A percentile compares a stretch with the other conserved stretches of the same genome.
These are phyloP conservation scores for Penicillium sp. DNA, from an alignment of 2,329 filamentous ascomycete species.

Conservation along the genomic window DNA sequence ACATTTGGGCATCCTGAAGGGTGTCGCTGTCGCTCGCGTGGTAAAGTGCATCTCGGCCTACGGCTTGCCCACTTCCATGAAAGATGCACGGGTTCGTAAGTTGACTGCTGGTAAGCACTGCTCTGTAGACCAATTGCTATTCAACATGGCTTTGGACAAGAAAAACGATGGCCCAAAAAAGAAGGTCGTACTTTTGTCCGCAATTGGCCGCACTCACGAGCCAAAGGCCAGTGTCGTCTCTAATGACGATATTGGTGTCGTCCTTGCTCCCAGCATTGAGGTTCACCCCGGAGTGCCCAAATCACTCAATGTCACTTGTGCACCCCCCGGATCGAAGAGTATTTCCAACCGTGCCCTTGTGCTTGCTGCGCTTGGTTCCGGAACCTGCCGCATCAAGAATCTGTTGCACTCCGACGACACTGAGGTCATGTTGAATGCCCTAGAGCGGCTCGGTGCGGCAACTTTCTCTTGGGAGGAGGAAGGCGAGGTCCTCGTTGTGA, in stretches of 20 bases:
- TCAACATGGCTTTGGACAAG: conserved; percentile 97
- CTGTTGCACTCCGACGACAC: conserved; percentile 95
- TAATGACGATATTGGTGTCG: conserved; percentile 76
- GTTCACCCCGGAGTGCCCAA: conserved; percentile 70
- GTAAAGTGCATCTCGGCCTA: conserved; percentile 95
- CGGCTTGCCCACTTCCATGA: conserved; percentile 77
- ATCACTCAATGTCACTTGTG: conserved; percentile 68
- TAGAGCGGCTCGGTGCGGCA: conserved; percentile 77
- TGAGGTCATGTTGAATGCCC: conserved; percentile 94
- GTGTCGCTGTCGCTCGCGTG: conserved; percentile 82
- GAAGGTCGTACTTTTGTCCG: conserved; percentile 88
- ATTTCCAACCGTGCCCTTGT: conserved; percentile 94
- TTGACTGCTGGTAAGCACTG: conserved; percentile 84
- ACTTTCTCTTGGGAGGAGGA: conserved; percentile 92
- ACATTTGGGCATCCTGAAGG: conserved; percentile 78
- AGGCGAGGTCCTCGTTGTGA: conserved; percentile 84
- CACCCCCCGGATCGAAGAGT: conserved; percentile 92
- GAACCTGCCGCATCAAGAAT: conserved; percentile 84
- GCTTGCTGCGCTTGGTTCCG: conserved; percentile 84
- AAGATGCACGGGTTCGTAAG: conserved; percentile 77
- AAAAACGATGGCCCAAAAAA: conserved; percentile 96
- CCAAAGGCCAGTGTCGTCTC: conserved; percentile 84
- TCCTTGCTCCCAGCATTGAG: conserved; percentile 74
- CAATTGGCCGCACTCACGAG: conserved; percentile 85
- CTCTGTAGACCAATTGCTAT: conserved; percentile 76